Evolutionary conservation across 495 filamentous ascomycete species (phyloP).

Genomic region (Annulohypoxylon bovei): DNA sequence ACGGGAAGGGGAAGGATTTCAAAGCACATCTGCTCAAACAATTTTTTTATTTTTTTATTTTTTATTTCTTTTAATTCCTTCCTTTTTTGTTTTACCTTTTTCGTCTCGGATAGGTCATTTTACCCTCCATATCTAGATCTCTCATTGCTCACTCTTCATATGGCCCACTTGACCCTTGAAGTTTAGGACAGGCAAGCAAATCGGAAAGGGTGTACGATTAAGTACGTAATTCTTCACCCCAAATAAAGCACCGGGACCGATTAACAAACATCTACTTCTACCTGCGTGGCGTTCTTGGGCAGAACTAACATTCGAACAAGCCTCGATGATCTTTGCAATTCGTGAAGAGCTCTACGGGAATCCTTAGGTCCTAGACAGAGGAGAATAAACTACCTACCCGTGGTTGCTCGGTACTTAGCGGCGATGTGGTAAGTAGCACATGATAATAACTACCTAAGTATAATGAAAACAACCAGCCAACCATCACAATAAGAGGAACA

Average conservation of each 20-base stretch:
- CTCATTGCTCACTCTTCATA: slow-evolving; percentile 4
- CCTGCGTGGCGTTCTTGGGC: slow-evolving; percentile 19
- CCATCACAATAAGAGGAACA: slow-evolving; percentile 32
- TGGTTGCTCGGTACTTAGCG: slow-evolving; percentile 22
- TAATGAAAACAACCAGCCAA: slow-evolving; percentile 41
- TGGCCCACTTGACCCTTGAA: slow-evolving; percentile 33
- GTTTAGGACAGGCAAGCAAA: slow-evolving; percentile 29
- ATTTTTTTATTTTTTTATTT: slow-evolving; percentile 14
- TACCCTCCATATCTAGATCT: slow-evolving; percentile 20
- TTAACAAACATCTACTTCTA: slow-evolving; percentile 27
- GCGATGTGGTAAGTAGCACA: slow-evolving; percentile 39
- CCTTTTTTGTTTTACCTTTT: slow-evolving; percentile 22
- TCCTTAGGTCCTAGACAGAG: slow-evolving; percentile 3
- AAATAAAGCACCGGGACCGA: slow-evolving; percentile 25
- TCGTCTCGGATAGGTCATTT: slow-evolving; percentile 4
- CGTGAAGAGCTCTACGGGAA: slow-evolving; percentile 6
- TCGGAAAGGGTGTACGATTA: slow-evolving; percentile 34
- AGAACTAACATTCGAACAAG: slow-evolving; percentile 23
- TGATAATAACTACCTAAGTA: slow-evolving; percentile 28
- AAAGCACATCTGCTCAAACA: slow-evolving; percentile 1
- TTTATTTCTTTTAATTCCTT: slow-evolving; percentile 6
- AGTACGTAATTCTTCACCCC: slow-evolving; percentile 35
- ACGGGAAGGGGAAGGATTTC: slow-evolving; percentile 40
- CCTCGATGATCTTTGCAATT: slow-evolving; percentile 26
- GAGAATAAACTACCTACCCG: slow-evolving; percentile 25